These are phyloP conservation scores for Mycena olivaceomarginata DNA, from an alignment of 768 basidiomycete species.

Conservation along the genomic window DNA sequence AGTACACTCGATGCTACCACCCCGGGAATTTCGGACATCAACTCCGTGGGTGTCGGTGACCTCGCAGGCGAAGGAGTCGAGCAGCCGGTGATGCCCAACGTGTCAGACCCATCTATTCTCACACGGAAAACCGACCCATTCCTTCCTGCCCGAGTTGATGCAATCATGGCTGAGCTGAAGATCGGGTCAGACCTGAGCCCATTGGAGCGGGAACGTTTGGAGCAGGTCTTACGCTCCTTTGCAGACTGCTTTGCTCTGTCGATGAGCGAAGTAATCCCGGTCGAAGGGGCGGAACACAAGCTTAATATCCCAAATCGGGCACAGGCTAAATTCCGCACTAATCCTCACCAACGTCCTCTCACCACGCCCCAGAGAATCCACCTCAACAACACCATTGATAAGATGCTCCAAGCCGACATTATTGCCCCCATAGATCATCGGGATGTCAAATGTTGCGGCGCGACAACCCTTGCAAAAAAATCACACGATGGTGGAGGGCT, in stretches of 20 bases:
- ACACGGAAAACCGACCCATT: slow-evolving; percentile 45
- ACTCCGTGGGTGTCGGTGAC: slow-evolving; percentile 6
- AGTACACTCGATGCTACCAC: no score
- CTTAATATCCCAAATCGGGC: slow-evolving; percentile 41
- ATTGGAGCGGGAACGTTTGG: slow-evolving; percentile 38
- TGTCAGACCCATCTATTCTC: slow-evolving; percentile 1
- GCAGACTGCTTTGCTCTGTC: slow-evolving; percentile 63
- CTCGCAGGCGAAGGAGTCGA: slow-evolving; percentile 3
- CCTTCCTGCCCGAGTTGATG: slow-evolving; percentile 43
- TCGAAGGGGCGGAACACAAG: slow-evolving; percentile 43
- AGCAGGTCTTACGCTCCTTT: slow-evolving; percentile 50
- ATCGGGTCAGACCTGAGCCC: slow-evolving; percentile 46
- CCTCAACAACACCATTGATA: slow-evolving; percentile 45
- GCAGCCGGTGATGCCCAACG: neutral
- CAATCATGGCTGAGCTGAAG: slow-evolving; percentile 39
- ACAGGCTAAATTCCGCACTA: slow-evolving; percentile 38
- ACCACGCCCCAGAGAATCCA: slow-evolving; percentile 45
- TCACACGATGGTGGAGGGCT: slow-evolving; percentile 27
- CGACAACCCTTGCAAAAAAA: slow-evolving; percentile 41
- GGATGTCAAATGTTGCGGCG: slow-evolving; percentile 36
- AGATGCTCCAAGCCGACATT: slow-evolving; percentile 45
- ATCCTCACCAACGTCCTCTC: slow-evolving; percentile 45
- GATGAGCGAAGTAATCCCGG: slow-evolving; percentile 51
- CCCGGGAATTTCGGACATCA: no score
- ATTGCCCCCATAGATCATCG: slow-evolving; percentile 19